These are phyloP conservation scores for Zangia roseola DNA, from an alignment of 768 basidiomycete genomes.

Conservation along the genomic window DNA sequence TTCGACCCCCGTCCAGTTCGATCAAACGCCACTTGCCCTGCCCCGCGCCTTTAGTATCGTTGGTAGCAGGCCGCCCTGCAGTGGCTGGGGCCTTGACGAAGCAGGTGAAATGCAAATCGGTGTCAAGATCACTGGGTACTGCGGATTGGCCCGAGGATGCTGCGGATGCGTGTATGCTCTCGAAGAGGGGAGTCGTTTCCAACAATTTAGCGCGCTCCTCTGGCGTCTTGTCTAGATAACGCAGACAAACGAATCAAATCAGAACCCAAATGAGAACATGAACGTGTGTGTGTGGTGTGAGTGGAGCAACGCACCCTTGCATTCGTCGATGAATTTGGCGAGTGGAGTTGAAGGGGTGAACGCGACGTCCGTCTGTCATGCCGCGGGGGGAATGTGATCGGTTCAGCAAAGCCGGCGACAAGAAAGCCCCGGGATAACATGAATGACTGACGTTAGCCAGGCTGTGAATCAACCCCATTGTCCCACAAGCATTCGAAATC, in stretches of 20 bases:
- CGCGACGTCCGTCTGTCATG: constrained; percentile 51
- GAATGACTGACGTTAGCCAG: constrained; percentile 65
- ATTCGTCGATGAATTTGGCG: constrained; percentile 62
- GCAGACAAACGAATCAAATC: too few species aligned
- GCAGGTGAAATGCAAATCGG: constrained; percentile 83
- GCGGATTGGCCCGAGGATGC: constrained; percentile 69
- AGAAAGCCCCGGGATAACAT: neutral
- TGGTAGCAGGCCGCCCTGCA: constrained; percentile 14
- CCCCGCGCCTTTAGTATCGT: constrained; percentile 18
- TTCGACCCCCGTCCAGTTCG: constrained; percentile 81
- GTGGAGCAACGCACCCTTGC: constrained; percentile 44
- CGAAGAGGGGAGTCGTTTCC: constrained; percentile 74
- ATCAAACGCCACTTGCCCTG: constrained; percentile 48
- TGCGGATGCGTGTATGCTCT: constrained; percentile 69
- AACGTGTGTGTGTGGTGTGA: neutral
- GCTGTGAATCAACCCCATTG: constrained; percentile 82
- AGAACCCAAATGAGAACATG: too few species aligned
- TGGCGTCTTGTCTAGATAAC: constrained; percentile 58
- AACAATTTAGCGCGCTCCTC: constrained; percentile 73
- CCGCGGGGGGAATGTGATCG: too few species aligned
- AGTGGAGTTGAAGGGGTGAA: constrained; percentile 59
- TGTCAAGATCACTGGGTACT: constrained; percentile 61
- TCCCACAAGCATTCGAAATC: constrained; percentile 87
- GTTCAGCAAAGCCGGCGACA: neutral
- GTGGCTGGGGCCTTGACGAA: constrained; percentile 70